phyloP scores from a whole-genome alignment of 768 basidiomycete genomes.

The Rhodotorula toruloides region DNA sequence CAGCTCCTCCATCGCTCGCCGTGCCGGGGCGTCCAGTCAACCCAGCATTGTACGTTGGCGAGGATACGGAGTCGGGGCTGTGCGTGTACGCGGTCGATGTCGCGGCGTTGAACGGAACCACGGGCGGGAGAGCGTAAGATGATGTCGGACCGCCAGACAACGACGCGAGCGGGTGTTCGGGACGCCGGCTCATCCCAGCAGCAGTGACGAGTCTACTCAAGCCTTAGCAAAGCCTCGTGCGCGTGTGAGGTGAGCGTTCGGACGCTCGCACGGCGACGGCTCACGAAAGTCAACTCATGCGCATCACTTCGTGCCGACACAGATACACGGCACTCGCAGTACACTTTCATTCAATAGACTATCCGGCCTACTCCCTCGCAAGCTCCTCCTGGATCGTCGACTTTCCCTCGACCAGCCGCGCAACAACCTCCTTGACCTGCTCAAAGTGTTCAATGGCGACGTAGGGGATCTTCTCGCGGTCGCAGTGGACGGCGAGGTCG shows the following conservation, averaged over 20 bases:
- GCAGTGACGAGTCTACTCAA: too few species aligned
- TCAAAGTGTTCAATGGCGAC: conserved; percentile 61
- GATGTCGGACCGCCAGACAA: background rate
- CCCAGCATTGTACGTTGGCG: too few species aligned
- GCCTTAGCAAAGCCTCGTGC: too few species aligned
- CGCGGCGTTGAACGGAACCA: background rate
- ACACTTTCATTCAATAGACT: too few species aligned
- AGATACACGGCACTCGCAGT: too few species aligned
- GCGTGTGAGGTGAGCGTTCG: too few species aligned
- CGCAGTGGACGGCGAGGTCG: conserved; percentile 79
- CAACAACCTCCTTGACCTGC: conserved; percentile 59
- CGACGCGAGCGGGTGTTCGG: background rate
- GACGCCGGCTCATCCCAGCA: background rate
- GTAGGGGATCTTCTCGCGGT: conserved; percentile 69
- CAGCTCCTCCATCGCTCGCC: background rate
- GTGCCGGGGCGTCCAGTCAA: too few species aligned
- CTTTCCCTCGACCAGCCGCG: conserved; percentile 65
- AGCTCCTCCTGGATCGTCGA: conserved; percentile 51
- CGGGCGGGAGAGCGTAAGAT: background rate
- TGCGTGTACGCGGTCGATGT: background rate
- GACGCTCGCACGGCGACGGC: too few species aligned
- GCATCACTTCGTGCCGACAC: too few species aligned
- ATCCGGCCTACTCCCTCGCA: background rate
- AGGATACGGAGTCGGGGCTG: background rate
- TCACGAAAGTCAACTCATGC: background rate